A percentile compares a stretch with the other conserved stretches of the same genome.
phyloP scores from a whole-genome alignment of 2,329 filamentous ascomycete genomes.

The Aspergillus aculeatus region DNA sequence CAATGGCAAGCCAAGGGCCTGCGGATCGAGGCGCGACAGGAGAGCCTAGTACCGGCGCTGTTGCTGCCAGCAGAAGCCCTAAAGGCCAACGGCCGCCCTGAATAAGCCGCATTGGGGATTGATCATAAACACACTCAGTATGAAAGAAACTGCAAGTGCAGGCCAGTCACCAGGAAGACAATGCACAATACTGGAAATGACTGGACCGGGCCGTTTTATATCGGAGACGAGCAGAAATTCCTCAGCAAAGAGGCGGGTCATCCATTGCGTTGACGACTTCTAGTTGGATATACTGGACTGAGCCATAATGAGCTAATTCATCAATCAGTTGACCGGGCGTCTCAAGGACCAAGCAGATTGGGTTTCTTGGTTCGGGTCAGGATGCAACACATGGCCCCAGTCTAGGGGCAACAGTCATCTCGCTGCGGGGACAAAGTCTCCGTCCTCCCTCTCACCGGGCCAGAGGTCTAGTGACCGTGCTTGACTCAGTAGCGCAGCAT shows the following conservation, averaged over 20 bases:
- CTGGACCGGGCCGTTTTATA: not conserved
- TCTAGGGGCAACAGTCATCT: not conserved
- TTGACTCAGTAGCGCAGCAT: not conserved
- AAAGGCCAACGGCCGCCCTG: not conserved
- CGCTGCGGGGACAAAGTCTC: not conserved
- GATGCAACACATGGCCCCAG: not conserved
- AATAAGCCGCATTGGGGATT: not conserved
- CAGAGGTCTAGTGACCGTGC: not conserved
- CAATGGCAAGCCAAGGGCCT: conserved; percentile 3
- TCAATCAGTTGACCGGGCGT: conserved; percentile 1
- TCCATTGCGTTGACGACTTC: not conserved
- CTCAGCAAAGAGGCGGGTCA: not conserved
- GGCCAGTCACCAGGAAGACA: too few relatives aligned
- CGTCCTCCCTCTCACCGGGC: not conserved
- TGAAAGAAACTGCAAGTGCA: too few relatives aligned
- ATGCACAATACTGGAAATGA: too few relatives aligned
- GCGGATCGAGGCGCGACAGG: not conserved
- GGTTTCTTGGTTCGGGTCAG: not conserved
- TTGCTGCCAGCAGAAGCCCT: not conserved
- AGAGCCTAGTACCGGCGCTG: not conserved
- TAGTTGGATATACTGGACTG: not conserved
- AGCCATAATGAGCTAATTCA: not conserved
- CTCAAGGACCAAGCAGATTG: not conserved
- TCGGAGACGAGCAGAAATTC: not conserved
- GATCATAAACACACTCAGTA: too few relatives aligned